These are phyloP conservation scores for Fragaria iinumae DNA, from an alignment of 306 rosid species.

Conservation along the genomic window DNA sequence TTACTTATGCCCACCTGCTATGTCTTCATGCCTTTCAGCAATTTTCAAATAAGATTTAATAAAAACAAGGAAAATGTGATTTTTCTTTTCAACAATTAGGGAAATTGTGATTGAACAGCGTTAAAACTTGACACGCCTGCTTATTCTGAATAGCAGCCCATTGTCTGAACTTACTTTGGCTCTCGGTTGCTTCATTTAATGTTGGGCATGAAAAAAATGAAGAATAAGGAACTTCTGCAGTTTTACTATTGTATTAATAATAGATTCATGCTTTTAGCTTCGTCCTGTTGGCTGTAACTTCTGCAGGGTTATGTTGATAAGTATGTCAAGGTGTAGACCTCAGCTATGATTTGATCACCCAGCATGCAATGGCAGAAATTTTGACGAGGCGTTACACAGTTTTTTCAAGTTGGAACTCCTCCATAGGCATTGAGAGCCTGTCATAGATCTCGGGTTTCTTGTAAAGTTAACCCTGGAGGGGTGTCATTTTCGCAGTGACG, in stretches of 20 bases:
- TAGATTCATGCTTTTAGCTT: background rate
- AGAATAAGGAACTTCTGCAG: background rate
- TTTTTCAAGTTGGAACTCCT: background rate
- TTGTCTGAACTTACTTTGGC: background rate
- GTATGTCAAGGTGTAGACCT: slow-evolving; percentile 56
- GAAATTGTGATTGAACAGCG: background rate
- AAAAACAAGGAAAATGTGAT: background rate
- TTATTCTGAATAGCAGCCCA: background rate
- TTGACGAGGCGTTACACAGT: background rate
- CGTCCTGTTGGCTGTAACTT: slow-evolving; percentile 16
- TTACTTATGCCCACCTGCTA: background rate
- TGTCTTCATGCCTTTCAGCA: background rate
- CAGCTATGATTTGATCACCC: background rate
- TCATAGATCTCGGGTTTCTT: background rate
- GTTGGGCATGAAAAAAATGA: background rate
- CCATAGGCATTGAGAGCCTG: background rate
- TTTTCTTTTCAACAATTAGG: background rate
- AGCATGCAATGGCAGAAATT: slow-evolving; percentile 6
- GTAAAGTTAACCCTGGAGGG: slow-evolving; percentile 5
- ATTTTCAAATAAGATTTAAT: background rate
- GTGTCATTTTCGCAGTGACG: slow-evolving; percentile 9
- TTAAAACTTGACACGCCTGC: background rate
- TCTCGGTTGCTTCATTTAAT: background rate
- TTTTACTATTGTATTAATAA: background rate
- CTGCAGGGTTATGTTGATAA: slow-evolving; percentile 86